A percentile compares a stretch with the other conserved stretches of the same genome.
phyloP scores from a whole-genome alignment of 2,329 filamentous ascomycete genomes.

The Aaosphaeria arxii region DNA sequence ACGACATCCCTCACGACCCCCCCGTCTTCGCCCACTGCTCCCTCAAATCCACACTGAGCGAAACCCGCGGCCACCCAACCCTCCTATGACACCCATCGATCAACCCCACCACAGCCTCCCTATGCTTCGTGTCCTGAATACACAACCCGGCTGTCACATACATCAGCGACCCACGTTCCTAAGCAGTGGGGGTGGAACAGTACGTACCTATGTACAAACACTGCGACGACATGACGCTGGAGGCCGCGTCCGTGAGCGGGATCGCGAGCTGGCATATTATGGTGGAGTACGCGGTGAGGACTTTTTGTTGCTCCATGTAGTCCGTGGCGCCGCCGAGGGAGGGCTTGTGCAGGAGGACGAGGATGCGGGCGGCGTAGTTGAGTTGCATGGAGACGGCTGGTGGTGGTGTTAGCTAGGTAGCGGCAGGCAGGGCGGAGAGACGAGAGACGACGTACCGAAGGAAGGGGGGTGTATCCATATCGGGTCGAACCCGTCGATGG shows the following conservation, averaged over 20 bases:
- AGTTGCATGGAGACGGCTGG: conserved; percentile 44
- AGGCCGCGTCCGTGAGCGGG: conserved; percentile 26
- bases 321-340: conserved; percentile 45
- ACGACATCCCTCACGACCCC: background rate
- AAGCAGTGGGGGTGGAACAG: background rate
- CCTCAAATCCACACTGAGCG: background rate
- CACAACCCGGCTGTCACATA: background rate
- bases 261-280: conserved; percentile 47
- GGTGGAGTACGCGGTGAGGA: conserved; percentile 41
- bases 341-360: conserved; percentile 49
- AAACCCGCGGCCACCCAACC: background rate
- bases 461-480: conserved; percentile 52
- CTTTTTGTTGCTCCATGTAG: conserved; percentile 39
- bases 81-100: background rate
- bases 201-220: conserved; percentile 1
- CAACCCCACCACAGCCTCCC: background rate
- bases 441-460: conserved; percentile 15
- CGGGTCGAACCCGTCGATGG: conserved; percentile 37
- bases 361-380: conserved; percentile 48
- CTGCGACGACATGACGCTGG: conserved; percentile 6
- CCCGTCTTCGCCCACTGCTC: background rate
- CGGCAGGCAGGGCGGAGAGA: conserved; percentile 25
- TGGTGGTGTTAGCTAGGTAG: conserved; percentile 8
- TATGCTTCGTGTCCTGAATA: background rate
- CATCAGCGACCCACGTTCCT: background rate